Percentiles rank a stretch among this genome's conserved stretches.
Conservation (phyloP, 2,329 filamentous ascomycete genomes). For the Capronia coronata region DNA sequence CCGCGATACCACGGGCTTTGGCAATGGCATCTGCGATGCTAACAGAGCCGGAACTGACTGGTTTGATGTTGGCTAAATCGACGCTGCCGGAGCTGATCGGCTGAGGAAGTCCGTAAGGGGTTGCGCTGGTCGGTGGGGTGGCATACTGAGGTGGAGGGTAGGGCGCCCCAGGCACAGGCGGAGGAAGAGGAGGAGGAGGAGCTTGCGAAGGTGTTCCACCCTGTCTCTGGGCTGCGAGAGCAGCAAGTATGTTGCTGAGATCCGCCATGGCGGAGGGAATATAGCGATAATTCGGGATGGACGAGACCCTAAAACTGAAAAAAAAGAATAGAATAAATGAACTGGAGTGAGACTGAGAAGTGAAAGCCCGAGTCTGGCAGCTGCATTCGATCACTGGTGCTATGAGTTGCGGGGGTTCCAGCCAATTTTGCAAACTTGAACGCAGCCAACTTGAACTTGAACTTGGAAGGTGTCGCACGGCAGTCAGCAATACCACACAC, state of each 20-base stretch:
- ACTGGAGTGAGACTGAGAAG: background rate
- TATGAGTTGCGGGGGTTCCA: no score
- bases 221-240: conserved; percentile 48
- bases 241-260: conserved; percentile 48
- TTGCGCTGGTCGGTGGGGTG: conserved; percentile 35
- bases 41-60: conserved; percentile 71
- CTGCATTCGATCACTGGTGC: no score
- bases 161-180: conserved; percentile 35
- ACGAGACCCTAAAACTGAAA: no score
- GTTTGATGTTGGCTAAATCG: conserved; percentile 73
- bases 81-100: conserved; percentile 59
- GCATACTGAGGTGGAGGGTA: conserved; percentile 42
- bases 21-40: conserved; percentile 79
- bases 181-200: conserved; percentile 25
- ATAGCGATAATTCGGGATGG: no score
- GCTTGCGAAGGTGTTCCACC: conserved; percentile 44
- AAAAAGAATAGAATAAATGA: no score
- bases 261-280: conserved; percentile 30
- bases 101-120: conserved; percentile 40
- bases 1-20: conserved; percentile 73
- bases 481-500: no score
- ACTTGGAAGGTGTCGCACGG: no score
- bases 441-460: no score
- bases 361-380: background rate
- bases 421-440: no score